A percentile compares a stretch with the other conserved stretches of the same genome.
These are phyloP conservation scores for Botrytis medusae DNA, from an alignment of 2,329 filamentous ascomycete species.

Conservation along the genomic window DNA sequence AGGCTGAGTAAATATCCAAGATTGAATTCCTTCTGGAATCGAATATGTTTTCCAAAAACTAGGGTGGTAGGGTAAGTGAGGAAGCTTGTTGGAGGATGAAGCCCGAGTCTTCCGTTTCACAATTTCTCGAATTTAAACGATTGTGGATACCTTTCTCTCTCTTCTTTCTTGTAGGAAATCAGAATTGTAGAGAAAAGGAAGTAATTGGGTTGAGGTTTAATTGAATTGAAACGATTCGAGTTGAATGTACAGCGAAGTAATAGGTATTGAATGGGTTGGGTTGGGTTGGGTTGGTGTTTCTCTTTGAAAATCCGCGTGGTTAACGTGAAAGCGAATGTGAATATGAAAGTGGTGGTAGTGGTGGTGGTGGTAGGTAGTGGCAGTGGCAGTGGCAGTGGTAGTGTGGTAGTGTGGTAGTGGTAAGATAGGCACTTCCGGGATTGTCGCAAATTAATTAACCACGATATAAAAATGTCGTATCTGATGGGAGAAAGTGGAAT, in stretches of 20 bases:
- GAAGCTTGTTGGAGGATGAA: background rate
- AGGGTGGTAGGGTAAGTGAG: background rate
- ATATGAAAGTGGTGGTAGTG: background rate
- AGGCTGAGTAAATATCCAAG: conserved; percentile 12
- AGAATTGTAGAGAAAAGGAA: background rate
- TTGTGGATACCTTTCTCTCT: background rate
- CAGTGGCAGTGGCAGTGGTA: background rate
- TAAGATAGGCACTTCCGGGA: background rate
- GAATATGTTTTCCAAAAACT: conserved; percentile 5
- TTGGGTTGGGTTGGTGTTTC: background rate
- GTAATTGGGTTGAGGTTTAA: background rate
- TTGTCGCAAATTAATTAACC: conserved; percentile 14
- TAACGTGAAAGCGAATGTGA: background rate
- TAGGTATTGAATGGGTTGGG: background rate
- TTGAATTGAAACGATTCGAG: background rate
- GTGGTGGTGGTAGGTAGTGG: background rate
- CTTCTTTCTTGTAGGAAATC: background rate
- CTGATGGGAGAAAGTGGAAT: background rate
- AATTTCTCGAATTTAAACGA: conserved; percentile 18
- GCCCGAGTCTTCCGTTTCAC: conserved; percentile 17
- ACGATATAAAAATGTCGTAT: background rate
- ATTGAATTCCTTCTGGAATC: background rate
- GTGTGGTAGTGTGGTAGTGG: background rate
- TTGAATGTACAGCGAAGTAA: background rate
- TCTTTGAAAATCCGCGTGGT: background rate